A percentile compares a stretch with the other conserved stretches of the same genome.
These are phyloP conservation scores for Tinospora cordifolia DNA, from an alignment of 164 flowering plant genomes.

Conservation along the genomic window DNA sequence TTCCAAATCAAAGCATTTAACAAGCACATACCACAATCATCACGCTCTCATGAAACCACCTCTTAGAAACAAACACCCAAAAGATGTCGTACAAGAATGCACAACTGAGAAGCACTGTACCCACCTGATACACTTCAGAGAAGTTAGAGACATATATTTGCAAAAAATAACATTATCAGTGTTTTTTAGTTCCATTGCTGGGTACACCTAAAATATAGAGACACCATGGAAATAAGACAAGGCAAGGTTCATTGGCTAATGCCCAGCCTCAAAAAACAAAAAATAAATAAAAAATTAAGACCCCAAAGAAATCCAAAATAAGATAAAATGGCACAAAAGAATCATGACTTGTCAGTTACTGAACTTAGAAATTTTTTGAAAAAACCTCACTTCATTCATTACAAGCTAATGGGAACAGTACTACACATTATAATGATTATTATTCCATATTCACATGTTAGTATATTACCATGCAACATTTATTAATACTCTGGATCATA, in stretches of 20 bases:
- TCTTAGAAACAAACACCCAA: slow-evolving; percentile 89
- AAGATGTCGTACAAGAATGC: slow-evolving; percentile 95
- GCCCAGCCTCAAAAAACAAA: too few relatives aligned
- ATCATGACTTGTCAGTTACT: background rate
- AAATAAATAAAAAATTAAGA: background rate
- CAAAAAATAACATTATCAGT: background rate
- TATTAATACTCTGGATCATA: too few relatives aligned
- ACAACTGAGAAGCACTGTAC: slow-evolving; percentile 89
- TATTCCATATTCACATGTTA: too few relatives aligned
- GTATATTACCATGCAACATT: too few relatives aligned
- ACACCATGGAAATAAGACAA: background rate
- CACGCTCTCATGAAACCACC: slow-evolving; percentile 85
- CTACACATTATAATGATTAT: too few relatives aligned
- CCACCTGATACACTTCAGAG: slow-evolving; percentile 55
- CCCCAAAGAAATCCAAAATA: background rate
- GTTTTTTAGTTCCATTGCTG: background rate
- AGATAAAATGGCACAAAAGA: background rate
- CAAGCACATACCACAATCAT: slow-evolving; percentile 85
- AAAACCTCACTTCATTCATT: background rate
- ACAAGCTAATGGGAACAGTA: background rate
- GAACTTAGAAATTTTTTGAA: background rate
- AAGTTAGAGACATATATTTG: background rate
- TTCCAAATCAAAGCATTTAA: background rate
- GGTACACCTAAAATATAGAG: background rate
- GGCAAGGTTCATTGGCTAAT: background rate